A percentile compares a stretch with the other conserved stretches of the same genome.
These are phyloP conservation scores for Chlorella sorokiniana DNA, from an alignment of 139 green algal species.

Conservation along the genomic window DNA sequence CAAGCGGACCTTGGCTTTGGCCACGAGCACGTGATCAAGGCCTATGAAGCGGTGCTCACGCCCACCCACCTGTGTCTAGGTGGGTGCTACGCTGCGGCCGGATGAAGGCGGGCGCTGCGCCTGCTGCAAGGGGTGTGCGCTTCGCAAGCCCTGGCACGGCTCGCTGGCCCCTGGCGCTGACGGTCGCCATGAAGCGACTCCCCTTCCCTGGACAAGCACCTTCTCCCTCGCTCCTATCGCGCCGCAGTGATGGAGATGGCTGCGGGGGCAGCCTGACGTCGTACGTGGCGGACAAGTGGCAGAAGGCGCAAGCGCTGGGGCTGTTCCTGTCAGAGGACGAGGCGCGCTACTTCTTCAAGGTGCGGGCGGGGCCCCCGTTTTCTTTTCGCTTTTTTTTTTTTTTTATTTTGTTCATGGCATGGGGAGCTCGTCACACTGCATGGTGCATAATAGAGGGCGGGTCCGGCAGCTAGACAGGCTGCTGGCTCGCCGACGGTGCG, in stretches of 20 bases:
- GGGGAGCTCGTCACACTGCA: too few species aligned
- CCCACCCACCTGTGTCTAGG: slow-evolving; percentile 51
- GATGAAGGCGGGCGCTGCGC: too few species aligned
- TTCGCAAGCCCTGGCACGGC: too few species aligned
- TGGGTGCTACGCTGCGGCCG: too few species aligned
- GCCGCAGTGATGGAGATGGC: slow-evolving; percentile 58
- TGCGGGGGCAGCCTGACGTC: slow-evolving; percentile 72
- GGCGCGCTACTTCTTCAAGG: slow-evolving; percentile 87
- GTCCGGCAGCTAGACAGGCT: too few species aligned
- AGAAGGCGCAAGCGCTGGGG: slow-evolving; percentile 63
- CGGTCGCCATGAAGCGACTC: too few species aligned
- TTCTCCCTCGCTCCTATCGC: neutral
- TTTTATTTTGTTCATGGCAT: too few species aligned
- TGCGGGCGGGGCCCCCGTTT: too few species aligned
- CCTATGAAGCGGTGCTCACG: slow-evolving; percentile 56
- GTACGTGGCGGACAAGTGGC: slow-evolving; percentile 72
- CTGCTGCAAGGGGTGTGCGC: neutral
- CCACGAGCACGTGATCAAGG: slow-evolving; percentile 51
- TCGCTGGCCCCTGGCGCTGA: too few species aligned
- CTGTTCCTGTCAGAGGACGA: slow-evolving; percentile 84
- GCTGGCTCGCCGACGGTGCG: too few species aligned
- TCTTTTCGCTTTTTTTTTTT: too few species aligned
- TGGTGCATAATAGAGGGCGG: neutral
- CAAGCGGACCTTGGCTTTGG: slow-evolving; percentile 53
- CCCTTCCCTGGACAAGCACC: neutral